Evolutionary conservation across 2,329 filamentous ascomycete genomes (phyloP).

Genomic region (Sporothrix pallida): DNA sequence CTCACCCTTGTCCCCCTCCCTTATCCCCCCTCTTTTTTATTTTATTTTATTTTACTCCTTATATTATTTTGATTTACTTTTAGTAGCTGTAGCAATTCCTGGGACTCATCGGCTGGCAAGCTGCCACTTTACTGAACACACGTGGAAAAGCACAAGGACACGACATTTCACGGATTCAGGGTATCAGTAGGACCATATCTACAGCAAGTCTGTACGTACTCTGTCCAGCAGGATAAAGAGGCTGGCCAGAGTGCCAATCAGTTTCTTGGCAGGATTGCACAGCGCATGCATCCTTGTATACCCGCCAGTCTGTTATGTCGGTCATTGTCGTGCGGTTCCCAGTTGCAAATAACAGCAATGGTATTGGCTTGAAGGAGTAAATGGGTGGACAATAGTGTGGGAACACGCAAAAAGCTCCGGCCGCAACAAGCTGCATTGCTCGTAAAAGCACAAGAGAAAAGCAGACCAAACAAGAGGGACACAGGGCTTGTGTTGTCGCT

Average conservation of each 20-base stretch:
- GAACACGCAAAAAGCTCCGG: not conserved
- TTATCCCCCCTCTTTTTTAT: conserved; percentile 5
- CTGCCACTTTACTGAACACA: no score
- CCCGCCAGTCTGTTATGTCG: no score
- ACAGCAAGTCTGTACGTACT: not conserved
- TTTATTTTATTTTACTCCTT: not conserved
- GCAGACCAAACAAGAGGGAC: not conserved
- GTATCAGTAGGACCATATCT: no score
- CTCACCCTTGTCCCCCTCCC: not conserved
- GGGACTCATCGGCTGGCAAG: no score
- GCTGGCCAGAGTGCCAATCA: not conserved
- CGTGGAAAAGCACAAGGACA: no score
- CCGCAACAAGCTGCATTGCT: not conserved
- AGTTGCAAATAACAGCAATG: not conserved
- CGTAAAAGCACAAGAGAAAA: not conserved
- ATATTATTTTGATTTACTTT: not conserved
- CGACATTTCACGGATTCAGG: no score
- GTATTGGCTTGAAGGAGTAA: not conserved
- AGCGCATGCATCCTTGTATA: not conserved
- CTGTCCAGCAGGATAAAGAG: not conserved
- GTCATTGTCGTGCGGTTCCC: not conserved
- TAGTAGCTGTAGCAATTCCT: not conserved
- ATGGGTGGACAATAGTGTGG: not conserved
- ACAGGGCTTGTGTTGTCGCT: no score
- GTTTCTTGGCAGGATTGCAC: conserved; percentile 5